Evolutionary conservation across 352 stramenopile genomes (phyloP), one percentile per base, ranked within the genome.

Genomic region (Phytophthora pisi): DNA sequence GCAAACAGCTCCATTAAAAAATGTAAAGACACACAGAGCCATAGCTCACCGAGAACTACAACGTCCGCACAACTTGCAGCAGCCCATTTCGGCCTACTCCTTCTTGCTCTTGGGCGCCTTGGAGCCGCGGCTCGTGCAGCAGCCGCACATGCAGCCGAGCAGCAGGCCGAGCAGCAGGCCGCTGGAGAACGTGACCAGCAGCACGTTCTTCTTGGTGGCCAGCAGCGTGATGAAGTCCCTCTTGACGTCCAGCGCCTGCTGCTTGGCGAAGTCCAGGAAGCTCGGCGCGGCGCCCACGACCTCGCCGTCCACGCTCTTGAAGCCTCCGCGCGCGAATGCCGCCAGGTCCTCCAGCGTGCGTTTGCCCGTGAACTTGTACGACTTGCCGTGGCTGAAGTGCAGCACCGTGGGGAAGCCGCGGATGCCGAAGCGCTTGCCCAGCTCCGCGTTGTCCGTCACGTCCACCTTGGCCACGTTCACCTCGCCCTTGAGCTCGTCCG

Each of bases 391-490:
- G 66, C 79, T 86, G 53, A 96, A 89, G 57, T 89, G 78, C 49
- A 93, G 61, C 36, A 96, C 65, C 31, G 89, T 95, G 24, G 89
- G 89, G 68, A 88, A 95, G 18, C 83, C 82, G 51, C 79, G 81
- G 58, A 97, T 88, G 46, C 76, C 75, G 73, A 97, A 97, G 71
- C 91, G 89, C 75, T 91, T 82, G 64, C 78, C 84, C 54, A 97
- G 57, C 5, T 83, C 76, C 11, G 77, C 68, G 70, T 97, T 89
- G 34, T 70, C 82, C 43, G 84, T 95, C 47, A 89, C 84, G 61
- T 98, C 89, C 57, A 98, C 89, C 69, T 97, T 96, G 40, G 88
- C 93, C 20, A 98, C 88, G 66, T 97, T 98, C 56, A 97, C 79
- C 23, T 84, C 58, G 5, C 89, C 91, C 63, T 94, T 86, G 16